Base-by-base conservation (phyloP, 2,329 filamentous ascomycete genomes). In the Endothia cerciana region DNA sequence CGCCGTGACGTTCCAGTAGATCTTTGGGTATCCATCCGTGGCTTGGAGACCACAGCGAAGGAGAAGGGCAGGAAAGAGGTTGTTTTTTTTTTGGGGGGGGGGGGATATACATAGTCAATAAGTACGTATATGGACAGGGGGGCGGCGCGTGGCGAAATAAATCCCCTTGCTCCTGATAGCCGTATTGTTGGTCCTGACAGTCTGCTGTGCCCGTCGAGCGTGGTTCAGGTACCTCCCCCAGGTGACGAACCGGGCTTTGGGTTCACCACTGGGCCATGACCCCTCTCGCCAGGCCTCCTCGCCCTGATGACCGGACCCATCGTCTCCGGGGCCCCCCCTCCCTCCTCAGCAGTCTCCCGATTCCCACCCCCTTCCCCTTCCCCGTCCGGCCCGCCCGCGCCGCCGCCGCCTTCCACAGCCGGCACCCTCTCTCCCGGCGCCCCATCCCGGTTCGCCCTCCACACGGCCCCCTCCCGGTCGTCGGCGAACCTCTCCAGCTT, bases 391-490 rank as follows among this genome's bases (percentile, higher is more conserved):
- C 47, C 15, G 2, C 22, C 33, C n/a, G 19, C 45, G 5, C 36
- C 10, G 6, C 33, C 49, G 4, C 36, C 6, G 8, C 3, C 28
- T 6, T 19, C 41, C 3, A 2, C 58, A 0, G 6, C 30, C 41
- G 33, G 56, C 66, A 85, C 76, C 71, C 77, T 81, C 55, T 82
- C 80, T 7, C 88, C 90, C 58, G 80, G 77, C 67, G 82, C 81
- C 11, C 91, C 91, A 78, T 97, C 93, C 70, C 89, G 80, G 79
- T 97, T 97, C 68, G 91, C 92, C 78, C 93, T 89, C 94, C 94
- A 97, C 55, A 95, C 85, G 7, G 89, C 91, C 15, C 15, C 61
- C 69, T 91, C 89, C 28, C 88, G 90, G 1, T 86, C 90, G 56
- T 17, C 55, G n/a, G 85, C 87, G 81, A 97, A 97, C 76, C 93